phyloP scores from a whole-genome alignment of 805 yeast species.

The Cyberlindnera misumaiensis region DNA sequence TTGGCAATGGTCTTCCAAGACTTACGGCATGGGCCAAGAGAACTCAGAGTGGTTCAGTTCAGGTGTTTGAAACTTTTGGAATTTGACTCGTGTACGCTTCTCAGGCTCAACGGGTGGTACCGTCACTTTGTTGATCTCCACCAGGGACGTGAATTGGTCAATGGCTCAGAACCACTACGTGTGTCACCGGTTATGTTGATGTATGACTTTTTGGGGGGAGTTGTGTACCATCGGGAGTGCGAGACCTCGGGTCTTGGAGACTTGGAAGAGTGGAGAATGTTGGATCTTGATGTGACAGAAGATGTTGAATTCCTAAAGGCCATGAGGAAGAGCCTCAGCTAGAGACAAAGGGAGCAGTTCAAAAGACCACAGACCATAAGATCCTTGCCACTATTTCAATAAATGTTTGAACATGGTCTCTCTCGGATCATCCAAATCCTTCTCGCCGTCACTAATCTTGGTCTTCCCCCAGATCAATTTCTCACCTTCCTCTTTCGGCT shows the following conservation, averaged over 20 bases:
- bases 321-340: not conserved
- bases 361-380: no score
- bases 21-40: not conserved
- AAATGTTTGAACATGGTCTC: not conserved
- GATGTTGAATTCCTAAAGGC: not conserved
- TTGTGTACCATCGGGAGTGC: not conserved
- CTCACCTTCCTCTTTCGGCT: conserved; percentile 1
- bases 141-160: not conserved
- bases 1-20: not conserved
- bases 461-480: conserved; percentile 12
- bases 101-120: not conserved
- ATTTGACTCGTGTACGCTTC: conserved; percentile 1
- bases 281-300: not conserved
- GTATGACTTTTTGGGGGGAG: not conserved
- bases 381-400: no score
- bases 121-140: not conserved
- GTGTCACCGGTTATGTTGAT: not conserved
- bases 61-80: conserved; percentile 3
- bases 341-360: no score
- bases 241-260: not conserved
- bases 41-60: not conserved
- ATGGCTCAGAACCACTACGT: not conserved
- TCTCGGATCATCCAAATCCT: not conserved
- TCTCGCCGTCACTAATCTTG: not conserved
- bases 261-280: not conserved